Evolutionary conservation across 805 yeast genomes (phyloP).

Genomic region (Kluyveromyces aestuarii): DNA sequence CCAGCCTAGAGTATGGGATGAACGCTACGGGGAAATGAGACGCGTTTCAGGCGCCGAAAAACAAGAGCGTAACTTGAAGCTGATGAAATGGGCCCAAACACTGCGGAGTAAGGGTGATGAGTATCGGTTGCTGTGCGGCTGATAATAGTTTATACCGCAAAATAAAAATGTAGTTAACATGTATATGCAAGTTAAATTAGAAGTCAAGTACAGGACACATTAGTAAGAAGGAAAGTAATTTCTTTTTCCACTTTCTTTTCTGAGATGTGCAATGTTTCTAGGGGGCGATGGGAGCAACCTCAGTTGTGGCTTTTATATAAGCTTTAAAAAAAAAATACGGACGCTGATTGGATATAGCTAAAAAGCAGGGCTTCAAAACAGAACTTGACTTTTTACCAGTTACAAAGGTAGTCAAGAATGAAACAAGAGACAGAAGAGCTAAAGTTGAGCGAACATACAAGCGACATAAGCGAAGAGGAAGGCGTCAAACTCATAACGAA

Average conservation of each 20-base stretch:
- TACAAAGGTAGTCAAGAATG: no score
- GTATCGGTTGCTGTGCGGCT: slow-evolving; percentile 8
- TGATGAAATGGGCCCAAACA: slow-evolving; percentile 11
- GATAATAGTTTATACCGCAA: not conserved
- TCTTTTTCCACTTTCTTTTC: not conserved
- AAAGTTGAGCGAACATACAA: not conserved
- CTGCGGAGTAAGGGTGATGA: slow-evolving; percentile 12
- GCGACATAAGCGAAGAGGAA: not conserved
- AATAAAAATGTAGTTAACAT: not conserved
- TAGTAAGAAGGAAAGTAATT: not conserved
- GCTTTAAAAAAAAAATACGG: not conserved
- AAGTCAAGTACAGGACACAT: not conserved
- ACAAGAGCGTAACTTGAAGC: slow-evolving; percentile 12
- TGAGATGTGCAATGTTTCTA: no score
- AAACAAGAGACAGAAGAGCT: not conserved
- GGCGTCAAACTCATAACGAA: not conserved
- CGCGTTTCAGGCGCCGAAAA: slow-evolving; percentile 11
- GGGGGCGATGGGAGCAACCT: not conserved
- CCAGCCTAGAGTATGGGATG: slow-evolving; percentile 21
- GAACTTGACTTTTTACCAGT: no score
- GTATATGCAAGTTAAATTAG: not conserved
- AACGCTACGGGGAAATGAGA: slow-evolving; percentile 10
- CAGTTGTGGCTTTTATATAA: not conserved
- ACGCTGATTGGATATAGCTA: not conserved
- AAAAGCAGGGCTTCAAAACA: not conserved